Base-by-base conservation (phyloP, 2,329 filamentous ascomycete genomes). In the Polychaeton citri region DNA sequence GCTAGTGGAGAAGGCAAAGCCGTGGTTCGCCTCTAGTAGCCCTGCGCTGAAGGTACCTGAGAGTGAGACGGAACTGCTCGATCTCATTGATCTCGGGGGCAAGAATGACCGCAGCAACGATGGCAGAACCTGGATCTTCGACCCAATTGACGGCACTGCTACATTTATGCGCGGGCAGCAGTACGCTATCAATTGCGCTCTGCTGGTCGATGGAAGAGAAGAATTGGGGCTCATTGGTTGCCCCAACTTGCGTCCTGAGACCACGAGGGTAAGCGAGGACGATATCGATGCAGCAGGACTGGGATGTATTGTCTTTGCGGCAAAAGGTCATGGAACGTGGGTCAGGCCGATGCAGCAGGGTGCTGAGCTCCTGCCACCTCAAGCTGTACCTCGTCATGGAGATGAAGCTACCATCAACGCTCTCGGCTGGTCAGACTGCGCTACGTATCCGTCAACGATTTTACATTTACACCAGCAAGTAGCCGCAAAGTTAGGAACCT, bases 91-190 rank as follows among this genome's bases (percentile, higher is more conserved):
- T 49, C 55, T 69, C 9, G 75, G 75, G 2, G 55, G 53, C 4
- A 51, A 48, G 41, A 59, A 44, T 41, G 31, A 43, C 5, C 73
- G 72, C 2, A 56, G 52, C 7, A 45, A 48, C 38, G 57, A 45
- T 41, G 65, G 54, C 2, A 58, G 67, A 1, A 64, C 71, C 35
- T 79, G 75, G 75, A 66, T 74, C 19, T 66, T 79, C 50, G 75
- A 79, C 47, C 75, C 75, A 0, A 69, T 79, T 6, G 75, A 79
- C 44, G 75, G 75, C 19, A 79, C 75, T 1, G 69, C 68, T 12
- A 71, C 73, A 0, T 79, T 76, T 39, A 67, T 79, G 43, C 58
- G 58, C 26, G 71, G 71, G 3, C 64, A 74, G 53, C 75, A 79
- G 54, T 79, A 78, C 40, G 74, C 69, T 3, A 71, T 79, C 3